Conservation (phyloP, 192 early-diverging fungal genomes). For the Coemansia sp. region DNA sequence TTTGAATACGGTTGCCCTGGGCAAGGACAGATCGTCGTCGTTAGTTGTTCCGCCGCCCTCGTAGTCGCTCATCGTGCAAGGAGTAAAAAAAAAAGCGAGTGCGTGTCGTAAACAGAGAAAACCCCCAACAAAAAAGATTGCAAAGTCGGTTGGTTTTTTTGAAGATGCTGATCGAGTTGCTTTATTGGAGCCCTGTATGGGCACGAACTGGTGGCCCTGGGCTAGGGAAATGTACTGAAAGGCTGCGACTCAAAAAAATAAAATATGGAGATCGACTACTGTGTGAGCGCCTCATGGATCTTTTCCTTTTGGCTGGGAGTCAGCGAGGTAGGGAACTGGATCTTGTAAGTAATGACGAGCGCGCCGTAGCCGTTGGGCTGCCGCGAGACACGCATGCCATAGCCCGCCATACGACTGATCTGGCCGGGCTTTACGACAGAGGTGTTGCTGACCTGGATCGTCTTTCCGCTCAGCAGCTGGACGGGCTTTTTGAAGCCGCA, state of each 20-base stretch:
- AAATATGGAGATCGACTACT: conserved; percentile 5
- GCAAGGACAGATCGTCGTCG: conserved; percentile 89
- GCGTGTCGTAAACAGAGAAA: neutral
- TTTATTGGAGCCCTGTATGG: neutral
- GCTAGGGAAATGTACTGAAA: too few species aligned
- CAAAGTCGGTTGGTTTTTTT: neutral
- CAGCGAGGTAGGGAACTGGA: conserved; percentile 76
- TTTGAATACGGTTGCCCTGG: conserved; percentile 93
- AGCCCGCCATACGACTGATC: conserved; percentile 68
- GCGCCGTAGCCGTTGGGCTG: conserved; percentile 81
- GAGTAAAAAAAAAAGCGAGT: neutral
- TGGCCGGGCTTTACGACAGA: conserved; percentile 69
- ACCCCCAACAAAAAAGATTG: too few species aligned
- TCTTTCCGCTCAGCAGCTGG: conserved; percentile 73
- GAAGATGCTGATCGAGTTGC: neutral
- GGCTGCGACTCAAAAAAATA: too few species aligned
- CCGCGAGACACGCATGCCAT: conserved; percentile 96
- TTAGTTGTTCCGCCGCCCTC: conserved; percentile 49
- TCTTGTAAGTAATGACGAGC: conserved; percentile 74
- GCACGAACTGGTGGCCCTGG: too few species aligned
- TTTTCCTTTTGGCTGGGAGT: conserved; percentile 70
- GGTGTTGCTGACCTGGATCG: conserved; percentile 63
- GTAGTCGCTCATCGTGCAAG: conserved; percentile 59
- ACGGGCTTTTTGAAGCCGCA: conserved; percentile 74
- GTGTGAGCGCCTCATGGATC: conserved; percentile 48